Evolutionary conservation across 176 grass and related monocot genomes (phyloP).

Genomic region (Leersia perrieri): DNA sequence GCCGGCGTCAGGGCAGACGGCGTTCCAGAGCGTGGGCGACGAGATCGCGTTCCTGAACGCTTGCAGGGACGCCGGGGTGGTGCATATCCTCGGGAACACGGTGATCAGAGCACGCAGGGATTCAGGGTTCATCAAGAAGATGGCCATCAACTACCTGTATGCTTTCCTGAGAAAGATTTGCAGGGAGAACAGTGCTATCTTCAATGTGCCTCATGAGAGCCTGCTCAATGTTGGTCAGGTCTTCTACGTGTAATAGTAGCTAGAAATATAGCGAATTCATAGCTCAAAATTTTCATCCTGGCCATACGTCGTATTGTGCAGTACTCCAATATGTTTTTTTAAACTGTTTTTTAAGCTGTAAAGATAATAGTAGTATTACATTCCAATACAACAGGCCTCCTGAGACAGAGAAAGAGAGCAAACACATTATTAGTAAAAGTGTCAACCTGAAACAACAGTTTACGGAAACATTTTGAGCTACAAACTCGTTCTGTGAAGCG

Average conservation of each 20-base stretch:
- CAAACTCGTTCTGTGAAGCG: too few relatives aligned
- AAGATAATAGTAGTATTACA: too few relatives aligned
- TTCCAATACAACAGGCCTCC: too few relatives aligned
- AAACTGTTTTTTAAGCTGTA: too few relatives aligned
- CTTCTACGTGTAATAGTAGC: constrained; percentile 57
- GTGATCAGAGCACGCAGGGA: constrained; percentile 61
- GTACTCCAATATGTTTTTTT: too few relatives aligned
- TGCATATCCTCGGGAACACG: constrained; percentile 86
- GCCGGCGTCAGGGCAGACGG: constrained; percentile 33
- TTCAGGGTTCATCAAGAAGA: constrained; percentile 55
- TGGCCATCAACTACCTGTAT: constrained; percentile 67
- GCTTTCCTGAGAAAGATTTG: constrained; percentile 73
- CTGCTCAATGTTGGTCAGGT: constrained; percentile 86
- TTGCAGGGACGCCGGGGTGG: constrained; percentile 66
- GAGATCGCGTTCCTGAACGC: constrained; percentile 67
- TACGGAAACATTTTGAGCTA: too few relatives aligned
- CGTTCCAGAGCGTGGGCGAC: constrained; percentile 33
- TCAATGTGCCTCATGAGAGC: constrained; percentile 78
- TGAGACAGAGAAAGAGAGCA: too few relatives aligned
- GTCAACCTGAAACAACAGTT: too few relatives aligned
- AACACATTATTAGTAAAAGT: too few relatives aligned
- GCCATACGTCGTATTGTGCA: too few relatives aligned
- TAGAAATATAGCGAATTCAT: not conserved
- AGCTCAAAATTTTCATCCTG: not conserved
- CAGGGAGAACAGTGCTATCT: constrained; percentile 75